Base-by-base conservation (phyloP, 495 filamentous ascomycete genomes). In the Penicillium psychrofluorescens region DNA sequence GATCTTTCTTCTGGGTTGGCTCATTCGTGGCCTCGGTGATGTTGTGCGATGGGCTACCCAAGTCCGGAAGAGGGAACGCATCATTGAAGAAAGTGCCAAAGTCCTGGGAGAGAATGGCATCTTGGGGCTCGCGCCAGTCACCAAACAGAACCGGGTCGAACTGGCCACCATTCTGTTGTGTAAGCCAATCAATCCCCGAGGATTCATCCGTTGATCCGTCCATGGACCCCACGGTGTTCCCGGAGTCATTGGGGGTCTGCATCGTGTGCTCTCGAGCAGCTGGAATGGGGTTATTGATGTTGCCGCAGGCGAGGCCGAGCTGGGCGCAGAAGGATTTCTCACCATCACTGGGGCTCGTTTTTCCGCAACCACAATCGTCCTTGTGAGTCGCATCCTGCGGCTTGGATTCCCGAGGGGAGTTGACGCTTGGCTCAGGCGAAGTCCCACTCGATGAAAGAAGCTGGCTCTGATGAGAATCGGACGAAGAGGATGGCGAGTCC, bases 121-220 rank as follows among this genome's bases (percentile, higher is more conserved):
- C 86, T 52, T 95, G 87, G 6, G 86, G 83, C 54, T 99, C 94
- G 33, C 92, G 82, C 66, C 95, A 97, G 51, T 91, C 89, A 40
- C 85, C 85, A 62, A 97, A 99, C 2, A 97, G 75, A 29, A 88
- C 78, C 1, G 92, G 92, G 50, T 97, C 88, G 51, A 97, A 96
- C 50, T 88, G 81, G 41, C 88, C 88, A 35, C 84, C 81, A 58
- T 90, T 92, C 59, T 95, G 86, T 54, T 86, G 80, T 8, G 86
- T 80, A 46, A 95, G 61, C 78, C 84, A 90, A 53, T 90, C 86
- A 38, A 95, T 47, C 51, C 71, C 63, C 49, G 70, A 56, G 58
- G 50, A 38, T 58, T 56, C 45, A 36, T 60, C 52, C 31, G 60
- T 42, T 12, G 56, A 50, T 22, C 45, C 41, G 31, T 65, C 50